Percentiles rank a stretch among this genome's conserved stretches.
phyloP scores from a whole-genome alignment of 176 grass and related monocot species.

The Areca catechu region DNA sequence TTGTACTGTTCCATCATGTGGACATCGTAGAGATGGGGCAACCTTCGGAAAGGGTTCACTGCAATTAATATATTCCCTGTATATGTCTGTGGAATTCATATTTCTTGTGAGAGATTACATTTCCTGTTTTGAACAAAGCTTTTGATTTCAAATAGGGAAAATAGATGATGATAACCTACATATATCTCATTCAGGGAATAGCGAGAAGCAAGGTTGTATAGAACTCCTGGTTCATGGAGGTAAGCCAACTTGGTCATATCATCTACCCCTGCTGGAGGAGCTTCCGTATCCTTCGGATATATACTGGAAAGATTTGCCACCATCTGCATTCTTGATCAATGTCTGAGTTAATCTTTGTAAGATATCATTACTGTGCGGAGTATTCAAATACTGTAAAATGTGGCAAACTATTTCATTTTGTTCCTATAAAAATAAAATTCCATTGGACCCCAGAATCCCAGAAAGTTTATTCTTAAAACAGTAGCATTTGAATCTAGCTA shows the following conservation, averaged over 20 bases:
- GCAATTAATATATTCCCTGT: slow-evolving; percentile 97
- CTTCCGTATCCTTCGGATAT: slow-evolving; percentile 88
- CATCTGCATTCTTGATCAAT: slow-evolving; percentile 25
- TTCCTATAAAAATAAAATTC: too few relatives aligned
- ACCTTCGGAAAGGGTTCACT: slow-evolving; percentile 76
- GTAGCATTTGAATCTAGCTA: too few relatives aligned
- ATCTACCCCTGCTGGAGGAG: slow-evolving; percentile 73
- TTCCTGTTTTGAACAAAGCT: background rate
- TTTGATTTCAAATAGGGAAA: background rate
- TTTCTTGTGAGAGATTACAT: slow-evolving; percentile 7
- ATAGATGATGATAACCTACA: slow-evolving; percentile 28
- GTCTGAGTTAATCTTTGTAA: too few relatives aligned
- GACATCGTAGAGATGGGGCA: slow-evolving; percentile 81
- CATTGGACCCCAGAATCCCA: too few relatives aligned
- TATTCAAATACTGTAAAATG: background rate
- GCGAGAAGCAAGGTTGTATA: slow-evolving; percentile 59
- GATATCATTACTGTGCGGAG: too few relatives aligned
- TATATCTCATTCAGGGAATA: slow-evolving; percentile 88
- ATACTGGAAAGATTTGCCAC: slow-evolving; percentile 56
- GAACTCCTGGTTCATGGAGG: slow-evolving; percentile 83
- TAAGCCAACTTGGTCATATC: slow-evolving; percentile 97
- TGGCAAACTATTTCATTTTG: background rate
- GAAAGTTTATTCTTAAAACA: too few relatives aligned
- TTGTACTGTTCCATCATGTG: slow-evolving; percentile 99
- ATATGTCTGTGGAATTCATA: slow-evolving; percentile 48